Base-by-base conservation (phyloP, 345 rosid species). In the Firmiana major region DNA sequence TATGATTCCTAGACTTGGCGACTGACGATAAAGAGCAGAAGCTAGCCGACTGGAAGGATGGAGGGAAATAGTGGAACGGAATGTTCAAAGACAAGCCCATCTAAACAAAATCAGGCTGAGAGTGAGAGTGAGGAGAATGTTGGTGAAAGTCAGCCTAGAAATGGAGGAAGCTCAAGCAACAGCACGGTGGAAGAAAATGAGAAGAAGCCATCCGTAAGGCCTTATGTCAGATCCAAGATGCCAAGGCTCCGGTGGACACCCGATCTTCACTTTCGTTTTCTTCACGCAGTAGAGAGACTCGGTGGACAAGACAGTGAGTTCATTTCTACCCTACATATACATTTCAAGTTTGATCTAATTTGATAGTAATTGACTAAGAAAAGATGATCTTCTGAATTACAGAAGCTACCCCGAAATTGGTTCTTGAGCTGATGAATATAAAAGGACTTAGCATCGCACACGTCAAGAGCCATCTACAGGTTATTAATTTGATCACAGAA, bases 391-490 rank as follows among this genome's bases (percentile, higher is more conserved):
- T 63, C 24, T 17, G 10, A 36, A 12, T 63, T 8, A 68, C 53
- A 93, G 98, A 90, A 83, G 98, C 97, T 75, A 93, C 98, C 13
- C 98, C 98, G 9, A 93, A 93, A 77, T 74, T 93, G 82, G 98
- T 93, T 77, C 89, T 91, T 81, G 91, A 90, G 76, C 75, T 85
- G 81, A 93, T 93, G 98, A 90, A 89, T 76, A 87, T 90, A 71
- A 93, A 91, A 88, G 98, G 94, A 28, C 97, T 93, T 63, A 88
- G 87, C 81, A 93, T 93, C 79, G 94, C 97, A 80, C 94, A 93
- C 85, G 97, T 93, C 73, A 93, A 93, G 87, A 91, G 97, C 84
- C 98, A 93, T 81, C 86, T 93, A 59, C 98, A 93, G 94, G 98
- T 93, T 58, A 68, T 71, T 46, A 51, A 48, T 15, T 48, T 60